These are phyloP conservation scores for Salvia miltiorrhiza DNA, from an alignment of 257 asterid genomes.

Conservation along the genomic window DNA sequence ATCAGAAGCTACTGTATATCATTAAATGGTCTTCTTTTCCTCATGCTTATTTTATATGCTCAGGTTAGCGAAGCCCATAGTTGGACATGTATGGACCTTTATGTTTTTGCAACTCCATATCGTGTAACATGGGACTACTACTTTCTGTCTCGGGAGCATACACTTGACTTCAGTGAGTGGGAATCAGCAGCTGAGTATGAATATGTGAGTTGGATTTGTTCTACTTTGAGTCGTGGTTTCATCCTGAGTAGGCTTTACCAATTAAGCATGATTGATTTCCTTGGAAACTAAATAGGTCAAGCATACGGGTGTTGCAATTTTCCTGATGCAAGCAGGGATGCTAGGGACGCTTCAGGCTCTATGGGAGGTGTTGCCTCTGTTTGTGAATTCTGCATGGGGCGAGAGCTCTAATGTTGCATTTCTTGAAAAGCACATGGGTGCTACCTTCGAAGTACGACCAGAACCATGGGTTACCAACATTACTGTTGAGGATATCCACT, in stretches of 20 bases:
- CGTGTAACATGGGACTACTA: slow-evolving; percentile 92
- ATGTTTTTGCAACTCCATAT: slow-evolving; percentile 84
- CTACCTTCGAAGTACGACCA: slow-evolving; percentile 73
- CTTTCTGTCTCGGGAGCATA: slow-evolving; percentile 71
- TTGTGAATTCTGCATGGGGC: slow-evolving; percentile 71
- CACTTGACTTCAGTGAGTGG: slow-evolving; percentile 79
- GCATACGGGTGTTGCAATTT: slow-evolving; percentile 66
- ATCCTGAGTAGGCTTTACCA: background rate
- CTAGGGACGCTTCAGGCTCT: slow-evolving; percentile 71
- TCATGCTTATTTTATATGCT: background rate
- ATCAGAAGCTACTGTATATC: background rate
- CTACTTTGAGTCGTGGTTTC: background rate
- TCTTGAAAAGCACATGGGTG: slow-evolving; percentile 84
- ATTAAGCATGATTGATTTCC: background rate
- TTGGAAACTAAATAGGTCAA: slow-evolving; percentile 45
- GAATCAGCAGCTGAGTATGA: slow-evolving; percentile 70
- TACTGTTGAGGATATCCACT: slow-evolving; percentile 60
- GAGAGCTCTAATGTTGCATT: slow-evolving; percentile 75
- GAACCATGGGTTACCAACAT: slow-evolving; percentile 76
- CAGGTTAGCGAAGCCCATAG: slow-evolving; percentile 81
- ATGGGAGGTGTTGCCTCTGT: slow-evolving; percentile 85
- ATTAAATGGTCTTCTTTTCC: background rate
- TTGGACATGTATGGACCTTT: slow-evolving; percentile 93
- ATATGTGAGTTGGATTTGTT: slow-evolving; percentile 49
- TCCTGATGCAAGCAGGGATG: slow-evolving; percentile 89